phyloP scores from a whole-genome alignment of 768 basidiomycete species.

The Termitomyces sp. region DNA sequence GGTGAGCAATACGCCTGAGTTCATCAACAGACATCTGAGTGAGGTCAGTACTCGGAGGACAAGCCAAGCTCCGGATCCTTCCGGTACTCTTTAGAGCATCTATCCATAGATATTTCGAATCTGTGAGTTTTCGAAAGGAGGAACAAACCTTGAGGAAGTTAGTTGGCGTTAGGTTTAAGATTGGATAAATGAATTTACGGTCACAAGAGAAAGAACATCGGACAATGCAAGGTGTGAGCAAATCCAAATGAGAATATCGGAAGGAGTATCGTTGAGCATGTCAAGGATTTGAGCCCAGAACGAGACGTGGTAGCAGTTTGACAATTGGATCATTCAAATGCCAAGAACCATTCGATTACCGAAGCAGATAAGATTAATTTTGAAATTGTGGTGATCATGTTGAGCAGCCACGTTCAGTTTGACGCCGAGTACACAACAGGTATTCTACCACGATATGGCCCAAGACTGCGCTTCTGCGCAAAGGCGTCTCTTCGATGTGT shows the following conservation, averaged over 20 bases:
- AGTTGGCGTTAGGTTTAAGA: neutral
- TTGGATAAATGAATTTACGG: neutral
- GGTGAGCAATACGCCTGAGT: neutral
- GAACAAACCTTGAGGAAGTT: conserved; percentile 9
- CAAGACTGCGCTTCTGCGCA: no score
- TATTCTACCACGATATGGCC: no score
- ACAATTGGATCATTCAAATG: no score
- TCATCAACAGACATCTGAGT: neutral
- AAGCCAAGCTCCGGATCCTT: neutral
- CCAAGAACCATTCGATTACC: no score
- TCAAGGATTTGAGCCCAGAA: neutral
- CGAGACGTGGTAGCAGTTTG: no score
- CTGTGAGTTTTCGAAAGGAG: conserved; percentile 5
- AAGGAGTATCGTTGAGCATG: neutral
- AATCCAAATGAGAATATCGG: conserved; percentile 4
- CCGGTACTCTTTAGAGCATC: neutral
- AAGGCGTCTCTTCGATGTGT: no score
- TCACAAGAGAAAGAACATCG: conserved; percentile 5
- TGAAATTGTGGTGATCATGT: no score
- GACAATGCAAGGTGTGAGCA: conserved; percentile 6
- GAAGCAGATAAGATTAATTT: no score
- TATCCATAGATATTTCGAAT: neutral
- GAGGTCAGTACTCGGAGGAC: neutral
- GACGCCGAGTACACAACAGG: no score
- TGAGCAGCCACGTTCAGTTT: no score